Conservation (phyloP, 2,329 filamentous ascomycete species). For the Penicillium hordei region DNA sequence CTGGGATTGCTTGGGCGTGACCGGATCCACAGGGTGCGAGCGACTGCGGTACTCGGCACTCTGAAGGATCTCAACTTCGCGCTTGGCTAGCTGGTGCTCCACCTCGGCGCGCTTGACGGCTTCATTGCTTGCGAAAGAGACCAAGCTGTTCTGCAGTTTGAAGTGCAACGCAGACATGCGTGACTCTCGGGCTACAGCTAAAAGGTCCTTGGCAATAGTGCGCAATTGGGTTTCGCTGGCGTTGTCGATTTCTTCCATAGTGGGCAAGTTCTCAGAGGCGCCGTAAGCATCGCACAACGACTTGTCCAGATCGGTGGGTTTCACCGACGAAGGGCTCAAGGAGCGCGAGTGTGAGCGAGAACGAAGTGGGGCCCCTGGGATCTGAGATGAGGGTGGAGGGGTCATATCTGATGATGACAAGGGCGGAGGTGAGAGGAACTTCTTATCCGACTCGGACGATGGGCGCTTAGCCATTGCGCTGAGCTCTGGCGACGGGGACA, state of each 20-base stretch:
- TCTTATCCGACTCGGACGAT: conserved; percentile 36
- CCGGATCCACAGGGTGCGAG: conserved; percentile 53
- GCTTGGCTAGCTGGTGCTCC: conserved; percentile 86
- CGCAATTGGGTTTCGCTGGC: conserved; percentile 55
- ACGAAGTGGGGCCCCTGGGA: conserved; percentile 45
- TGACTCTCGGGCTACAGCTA: conserved; percentile 59
- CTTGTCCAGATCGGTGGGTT: conserved; percentile 52
- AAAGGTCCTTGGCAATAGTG: conserved; percentile 54
- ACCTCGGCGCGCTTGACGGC: conserved; percentile 83
- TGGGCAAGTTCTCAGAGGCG: conserved; percentile 47
- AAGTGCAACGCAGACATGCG: conserved; percentile 87
- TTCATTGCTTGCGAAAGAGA: conserved; percentile 80
- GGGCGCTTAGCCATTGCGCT: conserved; percentile 32
- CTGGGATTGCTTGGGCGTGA: conserved; percentile 42
- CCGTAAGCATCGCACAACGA: conserved; percentile 45
- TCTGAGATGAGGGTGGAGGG: conserved; percentile 63
- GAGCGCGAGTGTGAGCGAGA: conserved; percentile 42
- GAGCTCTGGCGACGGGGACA: conserved; percentile 40
- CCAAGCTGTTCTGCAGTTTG: conserved; percentile 83
- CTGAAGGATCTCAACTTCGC: conserved; percentile 82
- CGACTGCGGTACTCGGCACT: conserved; percentile 68
- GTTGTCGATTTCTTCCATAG: conserved; percentile 52
- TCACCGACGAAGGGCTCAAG: conserved; percentile 34
- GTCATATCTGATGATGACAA: conserved; percentile 57
- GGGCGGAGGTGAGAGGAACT: conserved; percentile 44